Conservation (phyloP, 176 grass and related monocot genomes). For the Oryza glaberrima region DNA sequence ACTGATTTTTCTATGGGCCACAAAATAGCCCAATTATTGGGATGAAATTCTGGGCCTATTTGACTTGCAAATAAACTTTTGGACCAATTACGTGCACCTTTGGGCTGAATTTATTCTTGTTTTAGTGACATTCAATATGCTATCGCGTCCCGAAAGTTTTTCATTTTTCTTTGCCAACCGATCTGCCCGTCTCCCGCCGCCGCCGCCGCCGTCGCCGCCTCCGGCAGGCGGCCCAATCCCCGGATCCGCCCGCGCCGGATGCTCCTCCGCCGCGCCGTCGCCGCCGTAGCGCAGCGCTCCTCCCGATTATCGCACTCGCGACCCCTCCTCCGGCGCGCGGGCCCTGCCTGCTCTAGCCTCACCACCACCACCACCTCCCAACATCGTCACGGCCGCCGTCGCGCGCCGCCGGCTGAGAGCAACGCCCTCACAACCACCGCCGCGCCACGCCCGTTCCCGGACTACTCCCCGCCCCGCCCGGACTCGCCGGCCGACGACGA, state of each 20-base stretch:
- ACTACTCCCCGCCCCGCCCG: conserved; percentile 61
- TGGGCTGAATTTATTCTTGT: no score
- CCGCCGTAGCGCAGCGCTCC: conserved; percentile 40
- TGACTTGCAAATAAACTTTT: no score
- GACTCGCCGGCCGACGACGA: conserved; percentile 54
- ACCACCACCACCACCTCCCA: neutral
- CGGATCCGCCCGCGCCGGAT: conserved; percentile 26
- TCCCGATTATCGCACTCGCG: neutral
- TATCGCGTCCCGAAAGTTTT: neutral
- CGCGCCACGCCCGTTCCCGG: conserved; percentile 52
- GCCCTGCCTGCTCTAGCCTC: neutral
- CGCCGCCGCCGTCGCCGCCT: conserved; percentile 5
- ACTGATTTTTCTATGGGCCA: no score
- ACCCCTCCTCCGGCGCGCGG: conserved; percentile 6
- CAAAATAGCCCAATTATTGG: no score
- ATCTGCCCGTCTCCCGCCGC: conserved; percentile 1
- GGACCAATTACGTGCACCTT: no score
- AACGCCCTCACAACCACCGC: neutral
- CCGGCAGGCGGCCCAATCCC: conserved; percentile 27
- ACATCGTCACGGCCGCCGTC: conserved; percentile 7
- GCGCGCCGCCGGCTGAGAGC: neutral
- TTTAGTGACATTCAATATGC: no score
- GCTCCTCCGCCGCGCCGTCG: conserved; percentile 42
- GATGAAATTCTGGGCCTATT: no score
- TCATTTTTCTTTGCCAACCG: neutral